Evolutionary conservation across 306 rosid genomes (phyloP), one percentile per base, ranked within the genome.

Genomic region (Argentina anserina): DNA sequence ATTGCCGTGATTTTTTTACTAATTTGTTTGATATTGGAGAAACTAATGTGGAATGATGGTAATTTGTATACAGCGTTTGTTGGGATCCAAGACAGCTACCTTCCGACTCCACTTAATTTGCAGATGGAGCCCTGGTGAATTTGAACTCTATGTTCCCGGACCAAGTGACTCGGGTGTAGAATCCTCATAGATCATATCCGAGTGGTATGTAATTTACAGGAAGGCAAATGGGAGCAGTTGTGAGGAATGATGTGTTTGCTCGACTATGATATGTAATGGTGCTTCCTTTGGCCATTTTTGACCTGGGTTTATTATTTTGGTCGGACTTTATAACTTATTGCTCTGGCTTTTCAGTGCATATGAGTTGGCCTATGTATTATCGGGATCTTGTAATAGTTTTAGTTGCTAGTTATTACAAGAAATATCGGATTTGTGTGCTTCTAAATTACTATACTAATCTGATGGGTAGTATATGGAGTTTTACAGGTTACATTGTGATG

Each of bases 51-150:
- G 60, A 8, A 3, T 81, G 31, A 20, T 41, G 25, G 29, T 66
- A 9, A 40, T 78, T 73, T 77, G 20, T 75, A 31, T 52, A 59
- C 89, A 94, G 99, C 94, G 99, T 61, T 78, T 90, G 68, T 65
- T 94, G 77, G 97, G 89, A 69, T 80, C 74, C 74, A 87, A 84
- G 86, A 89, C 88, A 88, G 99, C 99, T 39, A 85, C 85, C 23
- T 94, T 94, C 79, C 85, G 84, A 21, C 90, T 94, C 12, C 73
- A 85, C 80, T 81, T 94, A 80, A 83, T 89, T 9, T 88, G 97
- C 85, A 77, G 97, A 80, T 94, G 99, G 96, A 80, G 84, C 29
- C 86, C 89, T 9, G 91, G 81, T 53, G 93, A 94, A 26, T 91
- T 91, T 50, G 92, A 89, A 56, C 86, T 85, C 28, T 89, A 84